Base-by-base conservation (phyloP, 164 flowering plant species). In the Euptelea pleiosperma region DNA sequence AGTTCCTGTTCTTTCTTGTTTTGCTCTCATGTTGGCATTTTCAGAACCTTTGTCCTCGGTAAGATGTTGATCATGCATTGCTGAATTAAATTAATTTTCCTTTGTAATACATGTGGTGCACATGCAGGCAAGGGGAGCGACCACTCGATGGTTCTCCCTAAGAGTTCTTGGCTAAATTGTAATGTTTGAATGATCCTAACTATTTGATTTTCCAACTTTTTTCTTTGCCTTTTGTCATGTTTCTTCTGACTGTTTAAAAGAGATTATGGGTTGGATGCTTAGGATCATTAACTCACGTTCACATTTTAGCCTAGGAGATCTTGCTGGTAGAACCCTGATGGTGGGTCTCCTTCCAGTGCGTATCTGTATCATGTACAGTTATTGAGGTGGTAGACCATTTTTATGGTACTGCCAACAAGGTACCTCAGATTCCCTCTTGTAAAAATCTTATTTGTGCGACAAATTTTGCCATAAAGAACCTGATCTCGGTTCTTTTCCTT, bases 11-110 rank as follows among this genome's bases (percentile, higher is more conserved):
- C 55, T n/a, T 61, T 70, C 97, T 3, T 79, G 94, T 64, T 87
- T 90, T 69, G 85, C 82, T 56, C 81, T 87, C 56, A 85, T 90
- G 94, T 66, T 89, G 66, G 97, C 94, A 55, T 85, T 90, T 75
- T 57, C 74, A 62, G 83, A 82, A 64, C 85, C 94, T 59, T 72
- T 90, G 61, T 63, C 79, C 15, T 70, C 70, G 50, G 97, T 89
- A 70, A 77, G 84, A 62, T 54, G 51, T 15, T 42, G 19, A 14
- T 52, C 43, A 19, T 25, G 6, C 8, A 24, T 46, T 58, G 8
- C 29, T 47, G 44, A 28, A 11, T 2, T 25, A 35, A 59, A 0
- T 25, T 36, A 1, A n/a, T n/a, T n/a, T 14, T 35, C n/a, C 26
- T 35, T 36, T 8, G 15, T n/a, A n/a, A n/a, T n/a, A n/a, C n/a